A percentile compares a stretch with the other conserved stretches of the same genome.
Conservation (phyloP, 495 filamentous ascomycete genomes). For the Beverwykella pulmonaria region DNA sequence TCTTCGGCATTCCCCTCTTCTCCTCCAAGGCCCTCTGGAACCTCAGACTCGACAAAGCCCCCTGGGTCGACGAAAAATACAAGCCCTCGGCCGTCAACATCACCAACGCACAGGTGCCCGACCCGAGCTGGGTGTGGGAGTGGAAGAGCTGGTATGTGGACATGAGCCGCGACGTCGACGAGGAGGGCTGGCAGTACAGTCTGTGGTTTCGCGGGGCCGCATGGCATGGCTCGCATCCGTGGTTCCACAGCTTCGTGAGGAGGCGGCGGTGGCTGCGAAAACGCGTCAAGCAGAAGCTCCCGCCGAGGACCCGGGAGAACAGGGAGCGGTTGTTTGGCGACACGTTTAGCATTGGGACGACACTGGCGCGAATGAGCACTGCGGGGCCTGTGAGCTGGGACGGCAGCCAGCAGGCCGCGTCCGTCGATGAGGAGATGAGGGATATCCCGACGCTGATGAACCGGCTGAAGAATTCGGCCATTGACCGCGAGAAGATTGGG, state of each 20-base stretch:
- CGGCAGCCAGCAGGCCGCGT: slow-evolving; percentile 24
- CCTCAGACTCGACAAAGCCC: slow-evolving; percentile 66
- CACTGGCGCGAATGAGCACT: slow-evolving; percentile 30
- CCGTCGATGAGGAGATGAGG: slow-evolving; percentile 58
- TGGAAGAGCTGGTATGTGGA: slow-evolving; percentile 96
- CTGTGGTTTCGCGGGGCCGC: slow-evolving; percentile 78
- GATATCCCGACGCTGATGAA: slow-evolving; percentile 67
- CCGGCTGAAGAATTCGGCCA: slow-evolving; percentile 64
- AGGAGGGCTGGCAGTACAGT: slow-evolving; percentile 94
- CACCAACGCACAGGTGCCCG: slow-evolving; percentile 86
- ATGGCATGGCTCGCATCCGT: slow-evolving; percentile 90
- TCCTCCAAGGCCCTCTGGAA: slow-evolving; percentile 82
- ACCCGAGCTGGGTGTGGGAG: slow-evolving; percentile 94
- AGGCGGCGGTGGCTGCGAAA: slow-evolving; percentile 86
- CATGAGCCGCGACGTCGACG: slow-evolving; percentile 82
- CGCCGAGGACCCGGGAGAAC: slow-evolving; percentile 42
- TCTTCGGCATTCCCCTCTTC: slow-evolving; percentile 88
- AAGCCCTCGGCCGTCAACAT: slow-evolving; percentile 82
- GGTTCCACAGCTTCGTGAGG: slow-evolving; percentile 91
- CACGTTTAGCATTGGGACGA: slow-evolving; percentile 79
- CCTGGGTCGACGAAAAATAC: slow-evolving; percentile 79
- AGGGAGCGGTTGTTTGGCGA: slow-evolving; percentile 65
- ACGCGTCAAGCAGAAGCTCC: slow-evolving; percentile 62
- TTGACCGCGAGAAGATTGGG: slow-evolving; percentile 90
- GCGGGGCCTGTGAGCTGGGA: slow-evolving; percentile 23